Evolutionary conservation across 345 rosid genomes (phyloP).

Genomic region (Excoecaria cochinchinensis): DNA sequence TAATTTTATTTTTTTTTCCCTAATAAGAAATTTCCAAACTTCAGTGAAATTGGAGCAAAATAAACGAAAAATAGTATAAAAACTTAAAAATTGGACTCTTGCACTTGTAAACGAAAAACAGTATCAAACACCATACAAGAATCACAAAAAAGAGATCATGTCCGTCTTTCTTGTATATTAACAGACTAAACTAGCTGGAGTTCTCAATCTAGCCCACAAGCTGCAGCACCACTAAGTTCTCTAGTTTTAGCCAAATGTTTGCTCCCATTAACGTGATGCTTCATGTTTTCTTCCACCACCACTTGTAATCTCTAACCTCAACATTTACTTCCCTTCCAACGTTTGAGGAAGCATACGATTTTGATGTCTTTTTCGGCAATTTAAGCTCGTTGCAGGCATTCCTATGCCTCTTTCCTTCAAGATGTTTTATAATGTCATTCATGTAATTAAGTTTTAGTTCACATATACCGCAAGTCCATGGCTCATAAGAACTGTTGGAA

Average conservation of each 20-base stretch:
- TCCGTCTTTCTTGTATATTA: too few relatives aligned
- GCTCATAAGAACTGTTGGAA: not conserved
- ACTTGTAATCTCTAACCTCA: slow-evolving; percentile 4
- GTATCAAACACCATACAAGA: too few relatives aligned
- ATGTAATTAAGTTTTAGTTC: not conserved
- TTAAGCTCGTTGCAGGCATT: not conserved
- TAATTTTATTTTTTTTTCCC: too few relatives aligned
- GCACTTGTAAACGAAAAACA: too few relatives aligned
- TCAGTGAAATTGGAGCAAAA: too few relatives aligned
- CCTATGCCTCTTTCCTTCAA: not conserved
- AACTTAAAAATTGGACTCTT: too few relatives aligned
- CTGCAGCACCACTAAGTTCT: too few relatives aligned
- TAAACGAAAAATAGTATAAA: too few relatives aligned
- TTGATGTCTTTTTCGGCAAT: not conserved
- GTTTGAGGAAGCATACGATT: not conserved
- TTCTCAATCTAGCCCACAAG: too few relatives aligned
- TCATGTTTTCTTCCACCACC: slow-evolving; percentile 15
- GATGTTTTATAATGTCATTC: not conserved
- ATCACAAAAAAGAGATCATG: not conserved
- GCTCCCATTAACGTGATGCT: not conserved
- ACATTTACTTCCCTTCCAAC: not conserved
- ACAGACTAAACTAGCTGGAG: too few relatives aligned
- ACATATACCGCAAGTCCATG: slow-evolving; percentile 5
- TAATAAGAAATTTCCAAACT: too few relatives aligned
- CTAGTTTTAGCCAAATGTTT: slow-evolving; percentile 8